Conservation (phyloP, 352 stramenopile genomes). For the Globisporangium rhizosaccharum region DNA sequence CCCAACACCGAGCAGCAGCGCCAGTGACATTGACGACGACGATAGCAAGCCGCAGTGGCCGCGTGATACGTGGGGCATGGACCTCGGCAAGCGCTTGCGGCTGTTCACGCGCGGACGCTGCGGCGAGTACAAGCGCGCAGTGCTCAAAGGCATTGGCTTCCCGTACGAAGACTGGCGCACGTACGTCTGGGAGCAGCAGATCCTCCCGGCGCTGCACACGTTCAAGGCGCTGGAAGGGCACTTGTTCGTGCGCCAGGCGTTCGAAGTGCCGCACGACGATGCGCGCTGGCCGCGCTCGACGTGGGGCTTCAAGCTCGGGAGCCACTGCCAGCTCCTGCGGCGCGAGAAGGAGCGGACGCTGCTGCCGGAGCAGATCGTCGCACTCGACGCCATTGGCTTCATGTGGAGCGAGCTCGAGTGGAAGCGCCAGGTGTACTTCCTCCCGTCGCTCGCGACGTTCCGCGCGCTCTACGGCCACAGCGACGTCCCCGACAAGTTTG, state of each 20-base stretch:
- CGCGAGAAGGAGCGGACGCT: conserved; percentile 42
- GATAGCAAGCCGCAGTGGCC: conserved; percentile 33
- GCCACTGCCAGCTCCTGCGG: conserved; percentile 87
- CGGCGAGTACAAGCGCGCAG: conserved; percentile 47
- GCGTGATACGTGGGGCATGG: conserved; percentile 36
- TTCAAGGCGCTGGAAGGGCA: conserved; percentile 89
- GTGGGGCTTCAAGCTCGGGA: conserved; percentile 88
- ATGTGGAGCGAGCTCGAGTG: conserved; percentile 65
- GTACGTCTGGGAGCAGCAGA: conserved; percentile 69
- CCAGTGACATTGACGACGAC: conserved; percentile 2
- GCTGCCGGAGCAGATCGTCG: conserved; percentile 18
- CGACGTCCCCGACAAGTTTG: conserved; percentile 31
- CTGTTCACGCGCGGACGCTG: conserved; percentile 55
- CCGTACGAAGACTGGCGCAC: conserved; percentile 59
- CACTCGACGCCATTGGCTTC: conserved; percentile 59
- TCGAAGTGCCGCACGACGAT: conserved; percentile 72
- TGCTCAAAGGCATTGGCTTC: conserved; percentile 63
- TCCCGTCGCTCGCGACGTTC: conserved; percentile 34
- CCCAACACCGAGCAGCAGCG: conserved; percentile 10
- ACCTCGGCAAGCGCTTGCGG: conserved; percentile 44
- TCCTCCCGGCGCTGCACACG: conserved; percentile 62
- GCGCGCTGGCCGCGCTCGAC: conserved; percentile 77
- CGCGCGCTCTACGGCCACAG: conserved; percentile 29
- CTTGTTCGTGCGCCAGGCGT: conserved; percentile 87
- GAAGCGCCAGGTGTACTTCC: conserved; percentile 56